phyloP scores from a whole-genome alignment of 768 basidiomycete species.

The Hericium alpestre region DNA sequence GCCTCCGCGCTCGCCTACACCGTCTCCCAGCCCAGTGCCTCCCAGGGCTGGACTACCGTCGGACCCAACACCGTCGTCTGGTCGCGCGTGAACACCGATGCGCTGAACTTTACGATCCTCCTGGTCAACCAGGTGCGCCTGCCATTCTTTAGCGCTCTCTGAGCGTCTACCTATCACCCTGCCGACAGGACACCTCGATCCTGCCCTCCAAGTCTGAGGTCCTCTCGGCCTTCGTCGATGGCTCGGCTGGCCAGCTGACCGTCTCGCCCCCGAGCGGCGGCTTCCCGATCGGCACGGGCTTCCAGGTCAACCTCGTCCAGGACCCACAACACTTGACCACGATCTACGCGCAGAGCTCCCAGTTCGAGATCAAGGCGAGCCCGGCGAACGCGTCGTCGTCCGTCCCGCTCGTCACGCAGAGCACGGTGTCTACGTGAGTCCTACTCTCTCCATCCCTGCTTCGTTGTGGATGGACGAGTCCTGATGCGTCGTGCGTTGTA shows the following conservation, averaged over 20 bases:
- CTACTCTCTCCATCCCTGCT: neutral
- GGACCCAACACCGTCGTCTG: conserved; percentile 50
- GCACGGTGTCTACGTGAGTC: neutral
- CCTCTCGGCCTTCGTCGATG: conserved; percentile 46
- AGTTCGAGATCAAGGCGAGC: conserved; percentile 40
- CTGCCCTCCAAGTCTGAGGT: conserved; percentile 27
- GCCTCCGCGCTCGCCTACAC: conserved; percentile 51
- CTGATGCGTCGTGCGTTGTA: neutral
- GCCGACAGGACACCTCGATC: neutral
- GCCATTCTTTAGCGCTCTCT: neutral
- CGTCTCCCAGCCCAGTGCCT: conserved; percentile 28
- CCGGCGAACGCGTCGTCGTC: conserved; percentile 9
- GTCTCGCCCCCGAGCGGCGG: conserved; percentile 51
- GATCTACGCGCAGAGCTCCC: conserved; percentile 61
- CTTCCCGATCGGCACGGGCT: conserved; percentile 53
- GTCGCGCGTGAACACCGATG: conserved; percentile 56
- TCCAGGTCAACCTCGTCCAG: conserved; percentile 63
- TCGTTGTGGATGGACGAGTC: neutral
- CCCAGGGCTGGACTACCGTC: conserved; percentile 40
- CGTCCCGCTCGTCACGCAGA: neutral
- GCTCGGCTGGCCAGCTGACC: conserved; percentile 26
- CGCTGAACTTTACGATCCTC: conserved; percentile 53
- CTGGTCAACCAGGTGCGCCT: conserved; percentile 49
- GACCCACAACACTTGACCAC: conserved; percentile 32
- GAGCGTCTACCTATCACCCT: neutral